Base-by-base conservation (phyloP, 1,284 basidiomycete genomes). In the Sutorius eximius region DNA sequence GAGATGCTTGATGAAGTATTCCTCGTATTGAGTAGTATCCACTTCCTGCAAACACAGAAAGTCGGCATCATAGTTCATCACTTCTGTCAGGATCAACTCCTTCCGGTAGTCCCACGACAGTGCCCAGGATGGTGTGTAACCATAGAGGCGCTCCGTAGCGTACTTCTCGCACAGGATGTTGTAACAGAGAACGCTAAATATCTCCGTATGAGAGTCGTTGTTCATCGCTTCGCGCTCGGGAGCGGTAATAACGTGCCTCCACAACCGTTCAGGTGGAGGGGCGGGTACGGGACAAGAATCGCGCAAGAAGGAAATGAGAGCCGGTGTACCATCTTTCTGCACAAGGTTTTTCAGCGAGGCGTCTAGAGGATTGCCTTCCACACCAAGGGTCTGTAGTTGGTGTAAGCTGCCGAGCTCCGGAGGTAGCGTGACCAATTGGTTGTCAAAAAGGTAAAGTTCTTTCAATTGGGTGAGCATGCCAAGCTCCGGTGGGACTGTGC, bases 101-200 rank as follows among this genome's bases (percentile, higher is more conserved):
- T 94, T 95, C 57, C 97, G 85, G 71, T 97, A 98, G 42, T 91
- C 86, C 97, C 97, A 99, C 40, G 85, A 81, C 36, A 99, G 78
- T 1, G 97, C 97, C 95, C 96, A 98, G 6, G 87, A 82, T 1
- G 97, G 96, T 0, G 96, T 98, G 74, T 99, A 99, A 11, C 94
- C 95, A 73, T 99, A 99, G 73, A 98, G 77, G 59, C 86, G 81
- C 64, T 89, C 84, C 24, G 96, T 96, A 16, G 97, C 97, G 67
- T 86, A 91, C 68, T 86, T 85, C 67, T 96, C 92, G 73, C 93
- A 97, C 13, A 99, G 85, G 59, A 98, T 95, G 73, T 99, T 99
- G 81, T 96, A 98, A 67, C 83, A 91, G 40, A 98, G 77, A 29
- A 92, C 82, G 54, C 85, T 90, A 75, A 98, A 89, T 8, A 85